Evolutionary conservation across 2,329 filamentous ascomycete genomes (phyloP).

Genomic region (Alternaria atra): DNA sequence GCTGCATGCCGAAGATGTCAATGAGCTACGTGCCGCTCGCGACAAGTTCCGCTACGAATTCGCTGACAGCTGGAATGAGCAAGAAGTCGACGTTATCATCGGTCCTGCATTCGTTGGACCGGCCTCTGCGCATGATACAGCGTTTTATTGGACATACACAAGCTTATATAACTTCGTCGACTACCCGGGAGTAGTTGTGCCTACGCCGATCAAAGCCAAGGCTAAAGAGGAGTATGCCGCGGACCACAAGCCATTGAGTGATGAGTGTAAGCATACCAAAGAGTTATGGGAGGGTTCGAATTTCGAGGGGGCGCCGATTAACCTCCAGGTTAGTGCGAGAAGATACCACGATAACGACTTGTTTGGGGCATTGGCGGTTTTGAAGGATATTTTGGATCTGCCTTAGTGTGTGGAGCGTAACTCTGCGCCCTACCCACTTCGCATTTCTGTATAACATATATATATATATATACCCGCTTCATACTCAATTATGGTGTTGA

Average conservation of each 20-base stretch:
- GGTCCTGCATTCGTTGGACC: constrained; percentile 32
- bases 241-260: constrained; percentile 26
- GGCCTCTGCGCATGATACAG: constrained; percentile 29
- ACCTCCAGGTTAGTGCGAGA: constrained; percentile 31
- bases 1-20: constrained; percentile 21
- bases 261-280: constrained; percentile 30
- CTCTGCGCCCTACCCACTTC: not conserved
- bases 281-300: constrained; percentile 26
- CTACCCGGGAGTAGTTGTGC: constrained; percentile 31
- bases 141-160: constrained; percentile 37
- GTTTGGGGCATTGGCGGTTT: constrained; percentile 28
- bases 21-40: constrained; percentile 16
- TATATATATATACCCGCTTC: not conserved
- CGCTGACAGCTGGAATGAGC: constrained; percentile 26
- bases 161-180: constrained; percentile 31
- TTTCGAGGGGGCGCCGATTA: constrained; percentile 34
- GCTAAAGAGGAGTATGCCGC: constrained; percentile 23
- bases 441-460: not conserved
- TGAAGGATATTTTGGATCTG: constrained; percentile 28
- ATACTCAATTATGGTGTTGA: not conserved
- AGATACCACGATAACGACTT: constrained; percentile 34
- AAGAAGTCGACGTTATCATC: constrained; percentile 33
- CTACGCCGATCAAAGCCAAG: constrained; percentile 25
- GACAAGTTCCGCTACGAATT: constrained; percentile 26
- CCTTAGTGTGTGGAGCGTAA: constrained; percentile 1